Percentiles rank a stretch among this genome's conserved stretches.
Evolutionary conservation across 768 basidiomycete genomes (phyloP).

Genomic region (Termitomyces sp.): DNA sequence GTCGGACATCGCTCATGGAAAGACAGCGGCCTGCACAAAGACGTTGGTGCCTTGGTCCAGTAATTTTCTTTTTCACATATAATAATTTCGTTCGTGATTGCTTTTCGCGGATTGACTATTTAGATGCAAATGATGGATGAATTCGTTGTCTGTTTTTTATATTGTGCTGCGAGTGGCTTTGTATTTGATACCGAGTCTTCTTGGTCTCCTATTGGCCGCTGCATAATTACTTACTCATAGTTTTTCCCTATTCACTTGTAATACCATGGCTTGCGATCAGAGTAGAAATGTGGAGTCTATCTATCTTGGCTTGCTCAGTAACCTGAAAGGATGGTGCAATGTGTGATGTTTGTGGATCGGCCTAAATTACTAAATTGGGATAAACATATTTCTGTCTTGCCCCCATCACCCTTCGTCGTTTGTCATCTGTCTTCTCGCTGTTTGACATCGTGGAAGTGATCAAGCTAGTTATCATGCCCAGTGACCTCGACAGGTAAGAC

Average conservation of each 20-base stretch:
- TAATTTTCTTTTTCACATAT: constrained; percentile 9
- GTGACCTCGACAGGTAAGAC: constrained; percentile 20
- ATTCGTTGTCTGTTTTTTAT: neutral
- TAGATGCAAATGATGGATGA: neutral
- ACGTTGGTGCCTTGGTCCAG: constrained; percentile 32
- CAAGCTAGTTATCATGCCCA: constrained; percentile 12
- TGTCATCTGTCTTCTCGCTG: neutral
- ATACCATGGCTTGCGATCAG: constrained; percentile 11
- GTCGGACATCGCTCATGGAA: constrained; percentile 42
- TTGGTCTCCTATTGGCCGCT: neutral
- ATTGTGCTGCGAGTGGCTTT: constrained; percentile 1
- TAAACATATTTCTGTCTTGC: constrained; percentile 2
- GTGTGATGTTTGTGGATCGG: neutral
- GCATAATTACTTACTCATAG: neutral
- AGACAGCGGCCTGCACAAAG: constrained; percentile 37
- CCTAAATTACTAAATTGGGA: constrained; percentile 5
- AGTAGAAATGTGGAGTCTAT: constrained; percentile 6
- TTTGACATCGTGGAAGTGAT: neutral
- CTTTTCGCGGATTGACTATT: neutral
- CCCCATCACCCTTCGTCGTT: neutral
- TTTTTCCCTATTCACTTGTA: constrained; percentile 4
- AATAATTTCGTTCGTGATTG: neutral
- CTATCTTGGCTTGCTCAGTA: neutral
- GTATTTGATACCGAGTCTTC: neutral
- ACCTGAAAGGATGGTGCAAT: neutral